A percentile compares a stretch with the other conserved stretches of the same genome.
Conservation (phyloP, 768 basidiomycete genomes). For the Vararia minispora region DNA sequence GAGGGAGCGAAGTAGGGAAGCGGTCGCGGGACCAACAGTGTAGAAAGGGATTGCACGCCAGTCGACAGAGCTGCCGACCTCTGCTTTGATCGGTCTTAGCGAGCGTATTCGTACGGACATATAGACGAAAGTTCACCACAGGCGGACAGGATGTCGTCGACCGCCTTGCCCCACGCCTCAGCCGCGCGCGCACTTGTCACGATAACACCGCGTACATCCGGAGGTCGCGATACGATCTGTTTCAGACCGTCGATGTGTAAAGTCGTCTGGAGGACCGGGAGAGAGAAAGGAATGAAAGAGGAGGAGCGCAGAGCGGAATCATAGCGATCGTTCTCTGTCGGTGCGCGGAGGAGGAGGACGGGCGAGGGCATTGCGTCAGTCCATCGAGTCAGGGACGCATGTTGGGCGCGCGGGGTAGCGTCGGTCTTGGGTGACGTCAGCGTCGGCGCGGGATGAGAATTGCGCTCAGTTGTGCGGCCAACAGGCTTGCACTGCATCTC, state of each 20-base stretch:
- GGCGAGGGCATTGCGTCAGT: conserved; percentile 9
- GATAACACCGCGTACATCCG: conserved; percentile 45
- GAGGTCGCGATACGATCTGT: conserved; percentile 22
- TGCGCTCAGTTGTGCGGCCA: no score
- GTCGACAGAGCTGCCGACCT: conserved; percentile 17
- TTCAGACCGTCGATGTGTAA: conserved; percentile 37
- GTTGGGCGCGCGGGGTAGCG: no score
- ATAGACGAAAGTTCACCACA: not conserved
- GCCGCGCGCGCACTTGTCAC: conserved; percentile 71
- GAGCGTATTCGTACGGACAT: not conserved
- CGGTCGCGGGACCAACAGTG: conserved; percentile 63
- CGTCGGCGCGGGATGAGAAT: no score
- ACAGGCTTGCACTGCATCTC: no score
- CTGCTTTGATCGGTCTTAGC: not conserved
- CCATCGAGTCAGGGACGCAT: no score
- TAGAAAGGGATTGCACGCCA: conserved; percentile 67
- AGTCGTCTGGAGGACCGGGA: conserved; percentile 64
- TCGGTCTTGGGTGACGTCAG: no score
- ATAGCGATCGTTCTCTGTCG: conserved; percentile 43
- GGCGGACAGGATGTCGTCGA: conserved; percentile 14
- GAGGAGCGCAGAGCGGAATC: conserved; percentile 33
- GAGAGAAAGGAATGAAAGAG: conserved; percentile 44
- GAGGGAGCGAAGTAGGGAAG: conserved; percentile 30
- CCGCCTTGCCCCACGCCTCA: conserved; percentile 53
- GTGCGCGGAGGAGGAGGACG: conserved; percentile 33